These are phyloP conservation scores for Vachellia collinsii DNA, from an alignment of 306 rosid species.

Conservation along the genomic window DNA sequence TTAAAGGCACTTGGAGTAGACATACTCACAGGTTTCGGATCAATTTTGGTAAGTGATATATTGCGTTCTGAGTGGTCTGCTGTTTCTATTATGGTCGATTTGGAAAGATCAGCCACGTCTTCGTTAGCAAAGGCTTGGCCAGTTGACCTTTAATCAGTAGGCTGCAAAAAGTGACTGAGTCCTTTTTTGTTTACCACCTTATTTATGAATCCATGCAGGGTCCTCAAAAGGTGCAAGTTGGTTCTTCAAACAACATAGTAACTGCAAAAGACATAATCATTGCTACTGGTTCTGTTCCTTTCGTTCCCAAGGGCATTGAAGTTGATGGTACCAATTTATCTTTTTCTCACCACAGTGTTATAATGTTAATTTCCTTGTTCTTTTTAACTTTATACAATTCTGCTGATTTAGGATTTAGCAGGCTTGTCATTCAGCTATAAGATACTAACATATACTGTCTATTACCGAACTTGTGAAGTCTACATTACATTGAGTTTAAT, in stretches of 20 bases:
- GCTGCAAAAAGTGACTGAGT: conserved; percentile 16
- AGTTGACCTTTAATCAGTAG: conserved; percentile 20
- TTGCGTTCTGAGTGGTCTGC: neutral
- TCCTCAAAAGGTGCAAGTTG: conserved; percentile 90
- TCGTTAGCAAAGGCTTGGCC: conserved; percentile 20
- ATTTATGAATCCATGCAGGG: conserved; percentile 57
- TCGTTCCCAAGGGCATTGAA: conserved; percentile 97
- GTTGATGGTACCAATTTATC: conserved; percentile 69
- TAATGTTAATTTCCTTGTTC: neutral
- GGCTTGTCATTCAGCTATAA: conserved; percentile 25
- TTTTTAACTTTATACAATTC: conserved; percentile 8
- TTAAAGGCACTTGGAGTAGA: conserved; percentile 97
- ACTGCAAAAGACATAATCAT: conserved; percentile 89
- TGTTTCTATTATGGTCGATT: neutral
- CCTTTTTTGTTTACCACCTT: conserved; percentile 32
- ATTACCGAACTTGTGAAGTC: neutral
- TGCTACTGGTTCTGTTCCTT: conserved; percentile 98
- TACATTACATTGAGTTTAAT: neutral
- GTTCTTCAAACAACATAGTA: conserved; percentile 73
- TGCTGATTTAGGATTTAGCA: neutral
- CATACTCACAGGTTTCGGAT: conserved; percentile 87
- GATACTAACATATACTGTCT: conserved; percentile 2
- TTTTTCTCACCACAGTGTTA: conserved; percentile 3
- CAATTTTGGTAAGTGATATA: conserved; percentile 67
- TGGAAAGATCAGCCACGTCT: conserved; percentile 21